phyloP scores from a whole-genome alignment of 192 early-diverging fungal genomes.

The Coemansia sp. region DNA sequence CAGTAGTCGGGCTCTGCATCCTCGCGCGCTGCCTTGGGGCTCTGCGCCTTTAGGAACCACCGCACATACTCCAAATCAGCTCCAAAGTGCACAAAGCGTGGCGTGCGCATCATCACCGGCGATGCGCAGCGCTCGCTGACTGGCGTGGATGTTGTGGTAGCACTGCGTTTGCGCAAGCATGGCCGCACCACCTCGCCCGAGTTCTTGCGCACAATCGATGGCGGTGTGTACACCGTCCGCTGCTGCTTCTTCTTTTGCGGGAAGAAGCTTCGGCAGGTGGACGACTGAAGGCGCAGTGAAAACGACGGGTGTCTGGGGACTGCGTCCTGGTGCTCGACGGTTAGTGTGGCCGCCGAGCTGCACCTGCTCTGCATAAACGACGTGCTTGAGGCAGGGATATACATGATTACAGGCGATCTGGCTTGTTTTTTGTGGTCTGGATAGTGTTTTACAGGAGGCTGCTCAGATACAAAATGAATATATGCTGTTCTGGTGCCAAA shows the following conservation, averaged over 20 bases:
- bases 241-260: conserved; percentile 25
- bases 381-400: conserved; percentile 39
- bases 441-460: background rate
- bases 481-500: background rate
- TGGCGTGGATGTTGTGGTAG: background rate
- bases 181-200: conserved; percentile 54
- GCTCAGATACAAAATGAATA: background rate
- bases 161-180: conserved; percentile 36
- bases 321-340: conserved; percentile 1
- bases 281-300: conserved; percentile 5
- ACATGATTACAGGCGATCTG: conserved; percentile 21
- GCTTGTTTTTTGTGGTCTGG: background rate
- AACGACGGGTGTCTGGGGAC: background rate
- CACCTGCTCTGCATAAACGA: conserved; percentile 16
- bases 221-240: conserved; percentile 18
- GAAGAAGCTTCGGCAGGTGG: conserved; percentile 6
- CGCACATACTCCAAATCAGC: conserved; percentile 68
- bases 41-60: conserved; percentile 70
- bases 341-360: conserved; percentile 1
- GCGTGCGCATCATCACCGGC: conserved; percentile 30
- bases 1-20: conserved; percentile 36
- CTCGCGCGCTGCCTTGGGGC: conserved; percentile 55
- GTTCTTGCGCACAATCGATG: conserved; percentile 44
- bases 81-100: conserved; percentile 69
- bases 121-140: conserved; percentile 2